Base-by-base conservation (phyloP, 2,329 filamentous ascomycete species). In the Emericellopsis atlantica region DNA sequence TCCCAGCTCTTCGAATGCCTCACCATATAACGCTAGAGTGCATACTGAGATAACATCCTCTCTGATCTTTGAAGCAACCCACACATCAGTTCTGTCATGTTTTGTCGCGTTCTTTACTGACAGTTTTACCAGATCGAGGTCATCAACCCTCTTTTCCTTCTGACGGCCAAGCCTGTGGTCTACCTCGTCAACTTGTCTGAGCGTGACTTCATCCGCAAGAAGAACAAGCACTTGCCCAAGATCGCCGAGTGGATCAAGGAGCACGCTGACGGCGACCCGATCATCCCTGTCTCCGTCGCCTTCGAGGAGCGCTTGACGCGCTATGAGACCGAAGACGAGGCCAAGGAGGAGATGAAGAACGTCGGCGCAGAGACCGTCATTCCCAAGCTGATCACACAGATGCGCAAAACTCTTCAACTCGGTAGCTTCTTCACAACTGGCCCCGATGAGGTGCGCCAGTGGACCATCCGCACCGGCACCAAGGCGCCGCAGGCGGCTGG, bases 1-100 rank as follows among this genome's bases (percentile, higher is more conserved):
- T 86, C 92, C 92, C 92, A 98, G 92, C 92, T 98, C 92, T 84
- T 95, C 82, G 90, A 96, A 81, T 78, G 75, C 77, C 83, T 84
- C 79, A 74, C 67, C 67, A 64, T 67, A 68, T 66, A 78, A 85
- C 79, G 75, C 74, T 57, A 72, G 83, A 86, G 83, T 73, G 72
- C 73, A 76, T 79, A 60, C 66, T 95, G 90, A 93, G 88, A 95
- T 82, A 73, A 84, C 72, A 68, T 76, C 72, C 66, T 67, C 61
- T 79, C 84, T 87, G 84, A 86, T 65, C 50, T 29, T 18, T 21
- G 26, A 29, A 29, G 26, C 26, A 29, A 9, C 4, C 26, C 8
- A 9, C 26, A 29, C 26, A 29, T 29, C 12, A 29, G 9, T 29
- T 29, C 24, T 26, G 24, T 10, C 26, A 29, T 12, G 26, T 12